Evolutionary conservation across 2,329 filamentous ascomycete species (phyloP).

Genomic region (Neurospora sp.): DNA sequence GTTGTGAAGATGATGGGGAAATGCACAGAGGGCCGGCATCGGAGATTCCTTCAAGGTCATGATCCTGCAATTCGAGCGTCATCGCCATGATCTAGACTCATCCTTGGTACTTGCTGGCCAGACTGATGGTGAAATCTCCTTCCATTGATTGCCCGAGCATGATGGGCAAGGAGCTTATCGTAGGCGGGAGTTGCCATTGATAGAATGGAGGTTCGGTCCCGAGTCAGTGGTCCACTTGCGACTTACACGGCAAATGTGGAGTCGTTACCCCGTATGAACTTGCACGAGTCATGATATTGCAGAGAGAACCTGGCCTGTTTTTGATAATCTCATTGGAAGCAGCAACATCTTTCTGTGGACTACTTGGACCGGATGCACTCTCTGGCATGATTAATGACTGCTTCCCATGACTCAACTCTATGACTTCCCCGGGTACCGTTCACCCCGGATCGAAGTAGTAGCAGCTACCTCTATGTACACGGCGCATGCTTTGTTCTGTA

Average conservation of each 20-base stretch:
- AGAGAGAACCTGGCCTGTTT: background rate
- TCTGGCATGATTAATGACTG: background rate
- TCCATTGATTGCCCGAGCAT: background rate
- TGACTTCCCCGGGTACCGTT: background rate
- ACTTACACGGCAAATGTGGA: background rate
- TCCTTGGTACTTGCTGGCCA: background rate
- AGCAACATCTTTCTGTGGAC: background rate
- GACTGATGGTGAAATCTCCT: background rate
- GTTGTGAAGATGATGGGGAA: background rate
- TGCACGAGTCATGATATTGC: background rate
- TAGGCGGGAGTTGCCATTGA: background rate
- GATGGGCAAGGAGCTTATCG: background rate
- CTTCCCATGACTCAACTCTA: background rate
- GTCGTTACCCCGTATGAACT: background rate
- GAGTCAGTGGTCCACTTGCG: background rate
- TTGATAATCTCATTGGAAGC: background rate
- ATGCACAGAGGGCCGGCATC: background rate
- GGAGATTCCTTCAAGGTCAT: background rate
- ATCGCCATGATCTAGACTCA: background rate
- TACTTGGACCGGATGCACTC: background rate
- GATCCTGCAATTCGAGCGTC: background rate
- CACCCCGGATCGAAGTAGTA: background rate
- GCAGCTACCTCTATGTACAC: constrained; percentile 1
- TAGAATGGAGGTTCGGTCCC: background rate
- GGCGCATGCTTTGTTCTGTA: background rate